A percentile compares a stretch with the other conserved stretches of the same genome.
Evolutionary conservation across 306 rosid genomes (phyloP).

Genomic region (Begonia loranthoides): DNA sequence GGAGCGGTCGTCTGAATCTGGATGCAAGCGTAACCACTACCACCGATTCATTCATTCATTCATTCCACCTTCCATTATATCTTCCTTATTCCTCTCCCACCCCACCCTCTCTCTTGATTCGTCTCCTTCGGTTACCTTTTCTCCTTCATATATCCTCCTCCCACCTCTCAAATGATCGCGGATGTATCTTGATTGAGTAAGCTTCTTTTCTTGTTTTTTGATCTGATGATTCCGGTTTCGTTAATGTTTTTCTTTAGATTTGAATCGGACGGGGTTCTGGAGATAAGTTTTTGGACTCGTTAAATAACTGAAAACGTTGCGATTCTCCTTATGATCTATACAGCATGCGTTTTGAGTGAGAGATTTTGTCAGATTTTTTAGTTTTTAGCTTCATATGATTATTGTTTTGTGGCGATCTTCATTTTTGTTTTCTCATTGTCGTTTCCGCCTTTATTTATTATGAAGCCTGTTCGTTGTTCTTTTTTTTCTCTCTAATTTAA

Average conservation of each 20-base stretch:
- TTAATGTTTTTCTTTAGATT: too few species aligned
- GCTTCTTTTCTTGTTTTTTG: too few species aligned
- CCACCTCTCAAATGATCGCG: slow-evolving; percentile 2
- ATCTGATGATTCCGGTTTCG: too few species aligned
- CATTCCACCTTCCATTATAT: slow-evolving; percentile 14
- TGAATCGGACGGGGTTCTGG: too few species aligned
- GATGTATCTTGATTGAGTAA: not conserved
- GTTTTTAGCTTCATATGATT: not conserved
- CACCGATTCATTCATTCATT: slow-evolving; percentile 26
- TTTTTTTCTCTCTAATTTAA: too few species aligned
- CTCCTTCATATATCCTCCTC: too few species aligned
- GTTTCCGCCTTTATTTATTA: too few species aligned
- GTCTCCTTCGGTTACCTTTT: slow-evolving; percentile 3
- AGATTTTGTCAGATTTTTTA: slow-evolving; percentile 6
- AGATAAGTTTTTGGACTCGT: too few species aligned
- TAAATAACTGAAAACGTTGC: too few species aligned
- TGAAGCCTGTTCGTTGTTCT: too few species aligned
- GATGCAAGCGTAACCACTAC: slow-evolving; percentile 24
- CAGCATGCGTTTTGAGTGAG: not conserved
- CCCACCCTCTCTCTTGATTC: slow-evolving; percentile 13
- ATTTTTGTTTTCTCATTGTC: too few species aligned
- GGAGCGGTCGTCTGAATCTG: too few species aligned
- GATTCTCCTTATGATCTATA: not conserved
- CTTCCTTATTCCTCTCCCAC: slow-evolving; percentile 9
- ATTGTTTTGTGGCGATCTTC: not conserved